These are phyloP conservation scores for Clarireedia homoeocarpa DNA, from an alignment of 2,329 filamentous ascomycete genomes.

Conservation along the genomic window DNA sequence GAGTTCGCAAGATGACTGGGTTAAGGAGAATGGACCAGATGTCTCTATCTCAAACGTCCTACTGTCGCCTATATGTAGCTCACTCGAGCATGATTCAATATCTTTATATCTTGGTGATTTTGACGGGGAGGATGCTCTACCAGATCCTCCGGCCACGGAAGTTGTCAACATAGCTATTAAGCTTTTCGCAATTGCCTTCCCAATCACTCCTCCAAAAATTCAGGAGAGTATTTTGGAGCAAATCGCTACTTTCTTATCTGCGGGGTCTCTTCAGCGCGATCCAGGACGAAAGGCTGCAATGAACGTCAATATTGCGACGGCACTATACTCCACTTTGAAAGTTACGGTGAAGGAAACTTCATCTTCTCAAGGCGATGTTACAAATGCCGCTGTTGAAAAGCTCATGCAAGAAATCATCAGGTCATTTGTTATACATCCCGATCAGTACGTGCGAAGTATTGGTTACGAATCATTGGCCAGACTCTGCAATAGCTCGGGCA, in stretches of 20 bases:
- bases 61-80: conserved; percentile 68
- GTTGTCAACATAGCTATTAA: conserved; percentile 93
- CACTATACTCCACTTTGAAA: conserved; percentile 71
- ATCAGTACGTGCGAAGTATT: conserved; percentile 78
- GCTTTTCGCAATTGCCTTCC: conserved; percentile 84
- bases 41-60: conserved; percentile 54
- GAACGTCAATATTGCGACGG: conserved; percentile 79
- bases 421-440: conserved; percentile 71
- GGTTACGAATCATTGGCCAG: conserved; percentile 80
- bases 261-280: conserved; percentile 72
- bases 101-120: conserved; percentile 60
- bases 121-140: conserved; percentile 37
- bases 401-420: conserved; percentile 68
- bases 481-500: conserved; percentile 70
- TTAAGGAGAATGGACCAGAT: conserved; percentile 50
- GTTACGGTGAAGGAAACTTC: conserved; percentile 76
- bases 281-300: conserved; percentile 85
- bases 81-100: conserved; percentile 83
- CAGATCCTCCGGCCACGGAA: conserved; percentile 81
- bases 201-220: conserved; percentile 80
- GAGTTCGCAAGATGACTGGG: conserved; percentile 41
- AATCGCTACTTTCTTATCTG: conserved; percentile 80
- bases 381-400: conserved; percentile 69
- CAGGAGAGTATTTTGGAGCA: conserved; percentile 96
- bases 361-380: conserved; percentile 65